phyloP scores from a whole-genome alignment of 2,329 filamentous ascomycete genomes.

The Spiromastix sp. region DNA sequence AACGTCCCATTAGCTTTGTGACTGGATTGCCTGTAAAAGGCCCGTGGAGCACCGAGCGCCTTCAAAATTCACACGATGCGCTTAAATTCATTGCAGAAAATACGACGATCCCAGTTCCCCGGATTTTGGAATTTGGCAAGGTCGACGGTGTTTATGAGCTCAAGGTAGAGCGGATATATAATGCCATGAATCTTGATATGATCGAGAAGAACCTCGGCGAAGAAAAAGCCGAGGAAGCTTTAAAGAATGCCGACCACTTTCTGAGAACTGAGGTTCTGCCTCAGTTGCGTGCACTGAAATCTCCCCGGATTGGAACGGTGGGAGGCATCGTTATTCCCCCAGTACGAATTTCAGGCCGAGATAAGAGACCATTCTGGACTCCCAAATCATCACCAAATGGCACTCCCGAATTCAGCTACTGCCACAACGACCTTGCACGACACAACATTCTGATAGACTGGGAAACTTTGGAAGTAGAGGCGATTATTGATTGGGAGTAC shows the following conservation, averaged over 20 bases:
- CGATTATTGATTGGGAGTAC: not conserved
- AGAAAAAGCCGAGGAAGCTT: conserved; percentile 2
- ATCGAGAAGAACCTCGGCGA: conserved; percentile 1
- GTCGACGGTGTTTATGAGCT: not conserved
- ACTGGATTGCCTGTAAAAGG: no score
- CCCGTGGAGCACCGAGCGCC: conserved; percentile 1
- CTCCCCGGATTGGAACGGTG: conserved; percentile 1
- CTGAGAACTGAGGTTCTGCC: not conserved
- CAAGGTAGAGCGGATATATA: no score
- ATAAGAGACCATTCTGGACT: not conserved
- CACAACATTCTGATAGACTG: not conserved
- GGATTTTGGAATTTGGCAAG: not conserved
- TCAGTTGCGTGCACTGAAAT: conserved; percentile 3
- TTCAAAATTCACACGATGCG: not conserved
- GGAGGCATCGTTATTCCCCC: no score
- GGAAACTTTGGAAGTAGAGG: not conserved
- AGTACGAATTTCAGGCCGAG: no score
- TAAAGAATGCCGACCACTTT: not conserved
- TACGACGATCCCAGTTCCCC: not conserved
- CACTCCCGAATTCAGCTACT: not conserved
- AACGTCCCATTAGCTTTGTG: not conserved
- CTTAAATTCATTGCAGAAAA: not conserved
- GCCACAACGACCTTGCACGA: not conserved
- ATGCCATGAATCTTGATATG: no score
- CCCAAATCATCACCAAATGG: conserved; percentile 1